Base-by-base conservation (phyloP, 2,329 filamentous ascomycete species). In the Leptographium flavum region DNA sequence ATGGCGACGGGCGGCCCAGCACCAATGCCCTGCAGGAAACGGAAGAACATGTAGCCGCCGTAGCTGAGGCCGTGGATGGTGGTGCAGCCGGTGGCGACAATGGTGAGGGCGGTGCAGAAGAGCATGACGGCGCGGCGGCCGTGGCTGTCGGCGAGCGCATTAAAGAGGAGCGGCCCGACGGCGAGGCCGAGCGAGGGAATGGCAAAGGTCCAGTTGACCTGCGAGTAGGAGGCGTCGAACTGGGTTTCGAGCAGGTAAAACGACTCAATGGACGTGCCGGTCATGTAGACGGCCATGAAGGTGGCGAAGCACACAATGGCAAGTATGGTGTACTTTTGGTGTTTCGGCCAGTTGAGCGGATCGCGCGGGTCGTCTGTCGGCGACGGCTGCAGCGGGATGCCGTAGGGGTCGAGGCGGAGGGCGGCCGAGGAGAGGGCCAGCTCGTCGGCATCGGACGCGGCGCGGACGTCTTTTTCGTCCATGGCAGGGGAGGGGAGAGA, bases 291-390 rank as follows among this genome's bases (percentile, higher is more conserved):
- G 5, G 30, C 32, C 28, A 46, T 14, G 5, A 46, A n/a, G 8
- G 27, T 21, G n/a, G 39, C 27, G 14, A 28, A 46, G 40, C 45
- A 46, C 21, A 45, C 46, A 11, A 47, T 35, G 33, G 39, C 11
- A 11, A 47, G 35, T 7, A 42, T 31, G 1, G 21, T 13, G 33
- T 45, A 23, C 32, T 45, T 45, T 10, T 35, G 33, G 14, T 4
- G 2, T 3, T 15, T 32, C 25, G 42, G 30, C 46, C 46, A 47
- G 42, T 45, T 47, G 11, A 45, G 46, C 32, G 46, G 46, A 33
- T 47, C 46, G 19, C 23, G 38, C 4, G 3, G 11, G 21, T 47
- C 46, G 6, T 39, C 28, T 2, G 45, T 46, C 13, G 45, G 45
- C 15, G 27, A 10, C 2, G 45, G 45, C 10, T 35, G 30, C 28